phyloP scores from a whole-genome alignment of 495 filamentous ascomycete genomes.

The Aspergillus carlsbadensis region DNA sequence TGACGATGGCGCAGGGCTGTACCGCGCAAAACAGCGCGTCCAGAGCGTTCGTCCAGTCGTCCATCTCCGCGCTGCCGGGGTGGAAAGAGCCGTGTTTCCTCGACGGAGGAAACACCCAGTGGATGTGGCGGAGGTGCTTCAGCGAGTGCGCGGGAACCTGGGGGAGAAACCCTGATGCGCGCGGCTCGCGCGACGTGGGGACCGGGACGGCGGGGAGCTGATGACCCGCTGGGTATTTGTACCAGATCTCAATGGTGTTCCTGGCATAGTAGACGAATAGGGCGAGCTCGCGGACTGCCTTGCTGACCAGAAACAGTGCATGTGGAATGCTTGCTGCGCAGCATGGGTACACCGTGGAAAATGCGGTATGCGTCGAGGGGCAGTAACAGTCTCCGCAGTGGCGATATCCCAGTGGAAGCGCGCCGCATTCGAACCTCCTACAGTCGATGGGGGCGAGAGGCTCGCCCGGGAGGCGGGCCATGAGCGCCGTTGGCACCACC shows the following conservation, averaged over 20 bases:
- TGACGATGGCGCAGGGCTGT: background rate
- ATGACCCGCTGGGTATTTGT: background rate
- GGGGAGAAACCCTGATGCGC: background rate
- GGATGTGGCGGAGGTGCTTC: background rate
- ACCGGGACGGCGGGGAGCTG: too few species aligned
- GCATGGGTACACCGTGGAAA: background rate
- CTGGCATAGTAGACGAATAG: background rate
- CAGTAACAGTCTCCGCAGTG: background rate
- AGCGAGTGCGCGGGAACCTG: background rate
- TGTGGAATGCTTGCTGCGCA: background rate
- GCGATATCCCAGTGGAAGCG: background rate
- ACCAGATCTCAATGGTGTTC: background rate
- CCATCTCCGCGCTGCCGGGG: background rate
- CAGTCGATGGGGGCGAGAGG: background rate
- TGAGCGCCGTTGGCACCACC: background rate
- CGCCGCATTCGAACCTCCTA: background rate
- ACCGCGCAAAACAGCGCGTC: background rate
- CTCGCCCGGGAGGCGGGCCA: background rate
- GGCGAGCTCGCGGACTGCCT: background rate
- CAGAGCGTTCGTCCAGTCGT: background rate
- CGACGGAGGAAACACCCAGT: background rate
- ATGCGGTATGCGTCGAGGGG: constrained; percentile 3
- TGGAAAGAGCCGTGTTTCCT: background rate
- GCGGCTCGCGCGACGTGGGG: too few species aligned
- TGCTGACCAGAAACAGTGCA: background rate